Evolutionary conservation across 495 filamentous ascomycete species (phyloP).

Genomic region (Delitschia confertaspora): DNA sequence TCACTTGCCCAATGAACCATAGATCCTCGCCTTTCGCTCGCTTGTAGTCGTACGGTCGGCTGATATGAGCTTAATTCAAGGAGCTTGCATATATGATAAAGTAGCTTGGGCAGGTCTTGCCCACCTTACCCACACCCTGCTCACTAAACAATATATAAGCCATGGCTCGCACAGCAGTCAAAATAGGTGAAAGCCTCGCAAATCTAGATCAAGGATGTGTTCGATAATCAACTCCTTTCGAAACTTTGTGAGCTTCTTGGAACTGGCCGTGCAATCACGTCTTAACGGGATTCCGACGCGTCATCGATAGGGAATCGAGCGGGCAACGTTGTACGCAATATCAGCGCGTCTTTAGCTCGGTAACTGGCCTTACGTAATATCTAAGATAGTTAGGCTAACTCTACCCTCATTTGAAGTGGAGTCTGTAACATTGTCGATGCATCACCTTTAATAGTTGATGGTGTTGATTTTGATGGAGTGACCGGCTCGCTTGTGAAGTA

Average conservation of each 20-base stretch:
- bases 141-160: conserved; percentile 1
- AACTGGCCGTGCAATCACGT: conserved; percentile 9
- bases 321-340: conserved; percentile 1
- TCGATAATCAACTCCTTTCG: conserved; percentile 7
- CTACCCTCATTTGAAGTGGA: conserved; percentile 3
- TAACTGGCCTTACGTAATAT: not conserved
- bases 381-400: conserved; percentile 9
- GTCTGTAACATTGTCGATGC: not conserved
- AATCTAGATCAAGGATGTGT: too few species aligned
- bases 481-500: too few species aligned
- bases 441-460: too few species aligned
- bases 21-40: conserved; percentile 36
- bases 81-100: conserved; percentile 25
- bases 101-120: conserved; percentile 4
- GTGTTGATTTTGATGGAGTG: too few species aligned
- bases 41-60: conserved; percentile 31
- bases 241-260: conserved; percentile 9
- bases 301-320: not conserved
- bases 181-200: conserved; percentile 3
- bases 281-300: conserved; percentile 1
- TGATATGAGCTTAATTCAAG: conserved; percentile 31
- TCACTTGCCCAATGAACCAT: conserved; percentile 29
- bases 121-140: conserved; percentile 7
- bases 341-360: conserved; percentile 1
- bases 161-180: conserved; percentile 7